Evolutionary conservation across 2,329 filamentous ascomycete genomes (phyloP), one percentile per base, ranked within the genome.

Genomic region (Geoglossum cookeanum): DNA sequence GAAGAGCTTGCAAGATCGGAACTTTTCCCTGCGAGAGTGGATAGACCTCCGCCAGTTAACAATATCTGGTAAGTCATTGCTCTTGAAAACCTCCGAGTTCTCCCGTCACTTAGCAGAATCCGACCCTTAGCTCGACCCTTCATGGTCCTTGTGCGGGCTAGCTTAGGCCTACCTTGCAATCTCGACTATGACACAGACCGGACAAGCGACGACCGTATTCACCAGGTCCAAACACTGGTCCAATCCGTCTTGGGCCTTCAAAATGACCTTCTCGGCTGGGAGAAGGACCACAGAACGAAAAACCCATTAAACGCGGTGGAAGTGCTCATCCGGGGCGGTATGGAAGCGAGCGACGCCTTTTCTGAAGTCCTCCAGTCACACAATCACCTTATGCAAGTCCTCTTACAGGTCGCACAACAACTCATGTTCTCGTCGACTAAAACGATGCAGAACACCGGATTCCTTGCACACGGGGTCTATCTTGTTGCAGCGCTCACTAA

Each of bases 231-330:
- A 45, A 53, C 55, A 9, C 55, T 58, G n/a, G 54, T 57, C 32
- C 57, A 58, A 51, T 54, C 55, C 33, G 56, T 58, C 13, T 17
- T 60, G 30, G 58, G 59, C 17, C 30, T 61, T 39, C 59, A 61
- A 53, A 60, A 60, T 35, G 60, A 61, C 51, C 32, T 61, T 29
- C 56, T 61, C 7, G 59, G 59, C 35, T 61, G 59, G 57, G 39
- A 60, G 49, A 61, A 59, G 5, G 58, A 60, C 30, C 47, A 53
- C 22, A 8, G 4, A 17, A 33, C 48, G 13, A n/a, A 51, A 17
- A 60, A 61, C 29, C 49, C 52, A 1, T 44, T 61, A 15, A 60
- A 57, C 44, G 57, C 59, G 7, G 33, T 61, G 3, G 56, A 60
- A 47, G 7, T 61, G 4, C 55, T 61, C 7, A 59, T 61, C 47